Evolutionary conservation across 2,329 filamentous ascomycete species (phyloP).

Genomic region (Hymenoscyphus fraxineus): DNA sequence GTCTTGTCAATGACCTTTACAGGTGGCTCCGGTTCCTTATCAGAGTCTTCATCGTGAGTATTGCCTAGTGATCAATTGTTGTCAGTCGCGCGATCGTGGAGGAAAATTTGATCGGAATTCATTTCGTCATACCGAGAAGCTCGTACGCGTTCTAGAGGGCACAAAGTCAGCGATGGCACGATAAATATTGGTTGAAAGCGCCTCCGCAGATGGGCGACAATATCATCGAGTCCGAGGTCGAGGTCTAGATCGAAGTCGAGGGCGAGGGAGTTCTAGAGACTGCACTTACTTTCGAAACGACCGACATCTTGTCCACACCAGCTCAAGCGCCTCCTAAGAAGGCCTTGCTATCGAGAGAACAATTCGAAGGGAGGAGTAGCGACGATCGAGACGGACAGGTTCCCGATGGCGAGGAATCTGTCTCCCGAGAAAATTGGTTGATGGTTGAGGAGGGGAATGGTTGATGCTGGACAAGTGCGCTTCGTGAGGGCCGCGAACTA

Average conservation of each 20-base stretch:
- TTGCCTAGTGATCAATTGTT: constrained; percentile 41
- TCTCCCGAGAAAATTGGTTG: constrained; percentile 34
- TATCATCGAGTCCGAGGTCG: not conserved
- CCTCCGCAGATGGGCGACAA: not conserved
- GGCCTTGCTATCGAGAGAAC: constrained; percentile 37
- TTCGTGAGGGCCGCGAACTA: not conserved
- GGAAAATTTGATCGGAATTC: constrained; percentile 13
- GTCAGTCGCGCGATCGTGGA: constrained; percentile 28
- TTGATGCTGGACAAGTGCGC: constrained; percentile 6
- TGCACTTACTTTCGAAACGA: constrained; percentile 37
- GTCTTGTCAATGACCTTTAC: constrained; percentile 88
- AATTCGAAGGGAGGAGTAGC: constrained; percentile 31
- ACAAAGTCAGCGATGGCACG: constrained; percentile 37
- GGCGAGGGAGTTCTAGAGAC: not conserved
- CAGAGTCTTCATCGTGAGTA: constrained; percentile 61
- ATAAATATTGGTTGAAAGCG: constrained; percentile 5
- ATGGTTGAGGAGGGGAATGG: constrained; percentile 11
- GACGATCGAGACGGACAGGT: constrained; percentile 36
- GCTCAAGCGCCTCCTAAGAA: constrained; percentile 38
- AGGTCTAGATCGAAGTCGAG: not conserved
- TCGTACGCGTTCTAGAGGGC: constrained; percentile 83
- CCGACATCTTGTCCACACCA: constrained; percentile 37
- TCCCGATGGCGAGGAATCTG: constrained; percentile 37
- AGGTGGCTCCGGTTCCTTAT: constrained; percentile 72
- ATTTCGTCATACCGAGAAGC: constrained; percentile 77